Base-by-base conservation (phyloP, 2,329 filamentous ascomycete genomes). In the Ophiocordyceps camponoti-saundersi region DNA sequence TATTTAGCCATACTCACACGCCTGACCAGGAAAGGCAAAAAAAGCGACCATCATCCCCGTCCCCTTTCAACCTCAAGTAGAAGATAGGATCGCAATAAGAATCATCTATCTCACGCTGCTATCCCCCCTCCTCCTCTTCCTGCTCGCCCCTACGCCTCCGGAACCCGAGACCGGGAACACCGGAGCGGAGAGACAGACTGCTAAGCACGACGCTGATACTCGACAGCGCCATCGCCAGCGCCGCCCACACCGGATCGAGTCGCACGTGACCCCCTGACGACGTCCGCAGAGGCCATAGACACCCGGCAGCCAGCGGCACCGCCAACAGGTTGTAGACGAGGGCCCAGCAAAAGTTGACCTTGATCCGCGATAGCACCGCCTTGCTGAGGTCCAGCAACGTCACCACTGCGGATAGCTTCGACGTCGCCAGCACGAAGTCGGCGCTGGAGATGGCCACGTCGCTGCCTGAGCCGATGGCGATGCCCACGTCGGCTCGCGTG, bases 151-250 rank as follows among this genome's bases (percentile, higher is more conserved):
- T 11, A 5, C 26, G 43, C 32, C 32, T 36, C 32, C 66, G 59
- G 54, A 71, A 75, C 2, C 71, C 70, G 11, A 73, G 34, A 21
- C 62, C 55, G 10, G 67, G 65, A 12, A 72, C 48, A 44, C 59
- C 52, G 47, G 61, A 72, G 59, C 80, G 75, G 65, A 95, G 63
- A 45, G 79, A 71, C 56, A 95, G 64, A 65, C 84, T 90, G 60
- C 87, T 94, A 58, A 77, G 65, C 45, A 95, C 83, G 43, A 96
- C 89, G 57, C 85, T 92, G 53, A 95, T 80, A 61, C 84, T 90
- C 63, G 88, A 95, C 61, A 89, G 63, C 23, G 90, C 90, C 90
- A 95, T 96, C 1, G 89, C 89, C 59, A 95, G 64, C 53, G 80
- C 82, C 6, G 89, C 90, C 89, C 89, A 95, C 1, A 85, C 84